Conservation (phyloP, 768 basidiomycete species). For the Boletus subparvulus region DNA sequence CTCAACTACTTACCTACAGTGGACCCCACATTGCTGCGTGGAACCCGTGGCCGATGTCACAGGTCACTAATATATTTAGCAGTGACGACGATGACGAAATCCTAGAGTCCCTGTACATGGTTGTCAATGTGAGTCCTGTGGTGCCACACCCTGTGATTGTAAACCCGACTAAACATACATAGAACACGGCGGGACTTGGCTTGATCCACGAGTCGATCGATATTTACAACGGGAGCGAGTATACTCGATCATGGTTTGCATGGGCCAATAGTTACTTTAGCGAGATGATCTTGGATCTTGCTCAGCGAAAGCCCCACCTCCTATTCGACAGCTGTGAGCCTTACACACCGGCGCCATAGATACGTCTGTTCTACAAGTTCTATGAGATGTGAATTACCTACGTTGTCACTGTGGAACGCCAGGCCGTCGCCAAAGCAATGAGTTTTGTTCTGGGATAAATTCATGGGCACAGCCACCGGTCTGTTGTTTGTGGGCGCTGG, state of each 20-base stretch:
- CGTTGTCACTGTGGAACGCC: not conserved
- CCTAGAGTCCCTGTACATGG: constrained; percentile 54
- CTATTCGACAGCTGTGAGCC: constrained; percentile 56
- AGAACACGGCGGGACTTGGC: constrained; percentile 77
- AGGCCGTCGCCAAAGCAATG: not conserved
- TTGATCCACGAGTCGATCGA: constrained; percentile 74
- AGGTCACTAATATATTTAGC: constrained; percentile 70
- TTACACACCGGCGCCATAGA: constrained; percentile 53
- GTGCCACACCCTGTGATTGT: not conserved
- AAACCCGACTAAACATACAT: constrained; percentile 1
- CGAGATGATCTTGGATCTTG: constrained; percentile 78
- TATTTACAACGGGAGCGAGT: constrained; percentile 55
- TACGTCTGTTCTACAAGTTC: not conserved
- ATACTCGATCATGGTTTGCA: constrained; percentile 77
- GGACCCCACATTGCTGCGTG: constrained; percentile 73
- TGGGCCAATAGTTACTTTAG: constrained; percentile 86
- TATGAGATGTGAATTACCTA: not conserved
- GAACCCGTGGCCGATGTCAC: constrained; percentile 86
- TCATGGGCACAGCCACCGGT: constrained; percentile 21
- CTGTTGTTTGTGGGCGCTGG: constrained; percentile 1
- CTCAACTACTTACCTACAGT: constrained; percentile 34
- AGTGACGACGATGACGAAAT: constrained; percentile 74
- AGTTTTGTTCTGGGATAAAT: not conserved
- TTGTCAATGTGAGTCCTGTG: constrained; percentile 58
- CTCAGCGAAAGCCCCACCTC: constrained; percentile 67